These are phyloP conservation scores for Globomyces sp. DNA, from an alignment of 371 early-diverging fungal species.

Conservation along the genomic window DNA sequence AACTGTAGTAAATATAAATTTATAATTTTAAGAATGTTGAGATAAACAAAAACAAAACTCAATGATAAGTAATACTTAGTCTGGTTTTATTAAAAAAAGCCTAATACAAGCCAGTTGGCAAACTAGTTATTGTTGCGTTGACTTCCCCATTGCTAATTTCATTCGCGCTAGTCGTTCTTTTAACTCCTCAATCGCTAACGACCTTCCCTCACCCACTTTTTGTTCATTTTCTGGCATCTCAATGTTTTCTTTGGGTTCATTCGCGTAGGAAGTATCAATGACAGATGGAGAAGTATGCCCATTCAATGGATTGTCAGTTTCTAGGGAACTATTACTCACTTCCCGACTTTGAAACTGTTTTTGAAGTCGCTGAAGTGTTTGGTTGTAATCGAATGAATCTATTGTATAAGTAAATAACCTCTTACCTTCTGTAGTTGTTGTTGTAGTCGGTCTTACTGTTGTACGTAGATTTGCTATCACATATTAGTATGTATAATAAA, in stretches of 20 bases:
- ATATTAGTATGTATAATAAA: too few relatives aligned
- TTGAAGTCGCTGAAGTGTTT: constrained; percentile 10
- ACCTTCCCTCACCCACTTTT: background rate
- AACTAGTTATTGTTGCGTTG: background rate
- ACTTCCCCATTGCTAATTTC: constrained; percentile 30
- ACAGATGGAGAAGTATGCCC: background rate
- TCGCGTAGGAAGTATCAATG: background rate
- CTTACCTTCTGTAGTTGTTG: background rate
- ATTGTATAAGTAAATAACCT: background rate
- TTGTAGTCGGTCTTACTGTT: background rate
- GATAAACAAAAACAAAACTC: too few relatives aligned
- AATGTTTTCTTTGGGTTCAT: background rate
- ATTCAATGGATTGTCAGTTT: background rate
- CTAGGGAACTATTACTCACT: background rate
- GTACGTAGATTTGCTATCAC: background rate
- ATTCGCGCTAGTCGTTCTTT: constrained; percentile 59
- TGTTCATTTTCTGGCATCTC: background rate
- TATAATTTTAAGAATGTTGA: too few relatives aligned
- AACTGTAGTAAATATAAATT: too few relatives aligned
- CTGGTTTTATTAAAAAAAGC: too few relatives aligned
- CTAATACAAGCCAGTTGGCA: background rate
- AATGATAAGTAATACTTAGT: too few relatives aligned
- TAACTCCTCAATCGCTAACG: constrained; percentile 52
- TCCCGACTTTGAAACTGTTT: constrained; percentile 11
- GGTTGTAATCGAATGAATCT: background rate